Conservation (phyloP, 305 asterid species). For the Fraxinus paxiana region DNA sequence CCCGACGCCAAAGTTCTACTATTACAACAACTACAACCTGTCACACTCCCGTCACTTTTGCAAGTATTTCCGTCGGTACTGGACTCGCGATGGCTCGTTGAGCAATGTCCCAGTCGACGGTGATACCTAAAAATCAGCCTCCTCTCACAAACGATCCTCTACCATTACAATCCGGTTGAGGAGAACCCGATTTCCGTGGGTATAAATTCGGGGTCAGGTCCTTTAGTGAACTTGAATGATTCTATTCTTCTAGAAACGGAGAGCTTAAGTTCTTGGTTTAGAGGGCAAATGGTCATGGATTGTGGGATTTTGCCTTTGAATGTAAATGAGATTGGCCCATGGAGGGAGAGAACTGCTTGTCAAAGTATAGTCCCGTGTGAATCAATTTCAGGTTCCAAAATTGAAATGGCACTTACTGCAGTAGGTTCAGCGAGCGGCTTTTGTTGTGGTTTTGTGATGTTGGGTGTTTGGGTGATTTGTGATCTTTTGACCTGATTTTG, state of each 20-base stretch:
- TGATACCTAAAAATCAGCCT: background rate
- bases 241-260: conserved; percentile 27
- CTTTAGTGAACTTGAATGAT: conserved; percentile 35
- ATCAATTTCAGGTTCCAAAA: conserved; percentile 41
- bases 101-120: conserved; percentile 65
- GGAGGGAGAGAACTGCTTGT: conserved; percentile 22
- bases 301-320: conserved; percentile 28
- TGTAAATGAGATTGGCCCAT: conserved; percentile 23
- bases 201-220: conserved; percentile 27
- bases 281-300: conserved; percentile 19
- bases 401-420: conserved; percentile 28
- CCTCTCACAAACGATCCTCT: conserved; percentile 39
- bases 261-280: conserved; percentile 30
- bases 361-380: conserved; percentile 39
- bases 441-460: too few relatives aligned
- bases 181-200: conserved; percentile 14
- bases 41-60: conserved; percentile 70
- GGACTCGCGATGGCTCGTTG: conserved; percentile 67
- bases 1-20: conserved; percentile 45
- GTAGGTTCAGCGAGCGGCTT: conserved; percentile 12
- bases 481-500: too few relatives aligned
- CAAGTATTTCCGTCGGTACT: conserved; percentile 63
- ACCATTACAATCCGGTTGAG: background rate
- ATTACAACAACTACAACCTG: conserved; percentile 68
- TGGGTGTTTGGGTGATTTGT: too few relatives aligned